Evolutionary conservation across 768 basidiomycete species (phyloP).

Genomic region (Pulveroboletus sp.): DNA sequence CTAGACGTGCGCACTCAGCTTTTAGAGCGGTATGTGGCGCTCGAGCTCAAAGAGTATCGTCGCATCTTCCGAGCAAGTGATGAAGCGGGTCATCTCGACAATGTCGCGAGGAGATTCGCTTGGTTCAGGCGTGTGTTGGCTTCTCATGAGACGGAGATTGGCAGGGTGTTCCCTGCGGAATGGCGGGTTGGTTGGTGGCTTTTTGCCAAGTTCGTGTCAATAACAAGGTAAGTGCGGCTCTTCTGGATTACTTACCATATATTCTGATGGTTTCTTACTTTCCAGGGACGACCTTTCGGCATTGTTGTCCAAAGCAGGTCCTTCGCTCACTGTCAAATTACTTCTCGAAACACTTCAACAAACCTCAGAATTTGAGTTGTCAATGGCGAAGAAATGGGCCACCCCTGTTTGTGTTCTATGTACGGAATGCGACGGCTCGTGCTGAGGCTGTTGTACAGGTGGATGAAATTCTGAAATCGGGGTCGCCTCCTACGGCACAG

Average conservation of each 20-base stretch:
- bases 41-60: conserved; percentile 93
- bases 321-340: conserved; percentile 67
- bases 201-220: conserved; percentile 81
- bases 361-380: conserved; percentile 82
- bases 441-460: conserved; percentile 39
- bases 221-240: conserved; percentile 60
- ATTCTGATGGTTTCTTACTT: background rate
- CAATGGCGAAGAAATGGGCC: conserved; percentile 78
- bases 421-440: background rate
- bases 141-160: conserved; percentile 84
- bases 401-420: conserved; percentile 50
- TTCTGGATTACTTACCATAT: background rate
- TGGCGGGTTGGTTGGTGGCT: conserved; percentile 88
- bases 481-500: conserved; percentile 48
- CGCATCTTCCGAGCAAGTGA: conserved; percentile 91
- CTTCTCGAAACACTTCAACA: conserved; percentile 85
- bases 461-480: conserved; percentile 56
- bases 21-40: conserved; percentile 82
- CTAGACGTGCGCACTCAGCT: conserved; percentile 76
- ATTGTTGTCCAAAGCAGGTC: conserved; percentile 73
- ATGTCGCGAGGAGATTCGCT: conserved; percentile 85
- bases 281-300: conserved; percentile 78
- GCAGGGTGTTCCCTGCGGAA: conserved; percentile 72
- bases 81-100: conserved; percentile 96
- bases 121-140: conserved; percentile 89